Conservation (phyloP, 2,329 filamentous ascomycete genomes). For the Verticillium klebahnii region DNA sequence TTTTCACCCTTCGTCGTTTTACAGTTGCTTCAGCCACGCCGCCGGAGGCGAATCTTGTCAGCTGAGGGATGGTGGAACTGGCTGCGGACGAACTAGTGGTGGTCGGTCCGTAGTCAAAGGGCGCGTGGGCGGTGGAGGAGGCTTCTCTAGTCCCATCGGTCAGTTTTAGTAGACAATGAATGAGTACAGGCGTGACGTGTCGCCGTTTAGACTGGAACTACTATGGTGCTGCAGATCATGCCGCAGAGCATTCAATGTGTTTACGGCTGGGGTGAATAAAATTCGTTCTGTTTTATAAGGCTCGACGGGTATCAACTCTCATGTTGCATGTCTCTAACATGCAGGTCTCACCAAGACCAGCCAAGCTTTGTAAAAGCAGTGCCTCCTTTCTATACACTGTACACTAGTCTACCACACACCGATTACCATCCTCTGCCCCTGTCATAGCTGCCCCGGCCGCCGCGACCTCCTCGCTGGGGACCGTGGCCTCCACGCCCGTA, state of each 20-base stretch:
- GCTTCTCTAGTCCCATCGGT: not conserved
- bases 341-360: not conserved
- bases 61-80: not conserved
- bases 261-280: too few species aligned
- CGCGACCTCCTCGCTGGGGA: slow-evolving; percentile 7
- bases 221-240: too few species aligned
- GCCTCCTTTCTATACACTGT: not conserved
- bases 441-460: slow-evolving; percentile 9
- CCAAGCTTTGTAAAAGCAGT: not conserved
- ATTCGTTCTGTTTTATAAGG: too few species aligned
- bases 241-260: too few species aligned
- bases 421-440: slow-evolving; percentile 8
- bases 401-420: not conserved
- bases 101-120: not conserved
- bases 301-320: too few species aligned
- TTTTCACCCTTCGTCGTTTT: slow-evolving; percentile 5
- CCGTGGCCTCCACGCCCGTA: slow-evolving; percentile 10
- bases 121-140: not conserved
- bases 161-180: slow-evolving; percentile 13
- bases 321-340: not conserved
- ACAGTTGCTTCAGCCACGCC: not conserved
- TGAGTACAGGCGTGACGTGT: slow-evolving; percentile 9
- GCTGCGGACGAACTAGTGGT: not conserved
- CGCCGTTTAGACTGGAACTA: not conserved
- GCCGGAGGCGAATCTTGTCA: not conserved